Evolutionary conservation across 345 rosid genomes (phyloP), one percentile per base, ranked within the genome.

Genomic region (Arabis hirsuta): DNA sequence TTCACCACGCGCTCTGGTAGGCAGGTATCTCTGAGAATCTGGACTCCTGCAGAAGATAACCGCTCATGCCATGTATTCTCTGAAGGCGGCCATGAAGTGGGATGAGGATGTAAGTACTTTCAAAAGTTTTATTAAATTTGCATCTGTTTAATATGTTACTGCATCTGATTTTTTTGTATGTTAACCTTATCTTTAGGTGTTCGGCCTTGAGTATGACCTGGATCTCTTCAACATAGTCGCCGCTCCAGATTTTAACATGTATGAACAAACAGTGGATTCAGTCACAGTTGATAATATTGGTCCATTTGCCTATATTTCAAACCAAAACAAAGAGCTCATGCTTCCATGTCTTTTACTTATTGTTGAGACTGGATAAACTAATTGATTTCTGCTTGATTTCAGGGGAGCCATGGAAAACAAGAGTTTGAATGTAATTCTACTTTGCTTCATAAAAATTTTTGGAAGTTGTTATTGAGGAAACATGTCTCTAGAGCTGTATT

Each of bases 341-440:
- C 3, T 5, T 70, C 4, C 54, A 57, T 29, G 65, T 39, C 31
- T 62, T 61, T 55, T 56, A 29, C 12, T 13, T 42, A 56, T 50
- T 44, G 31, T 52, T 11, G 39, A 59, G 42, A 76, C 39, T 34
- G 1, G 22, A 10, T 22, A 13, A 57, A 44, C 62, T 77, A 65
- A 77, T 59, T 58, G 45, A 9, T 45, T 46, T 77, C 29, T 71
- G 9, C 26, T 63, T 38, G 10, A 62, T 82, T 82, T 54, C 82
- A 92, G 99, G 98, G 99, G 99, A 81, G 99, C 99, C 72, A 96
- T 88, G 99, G 99, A 96, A 76, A 96, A 92, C 84, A 96, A 96
- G 83, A 96, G 99, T 86, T 81, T 96, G 75, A 96, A 96, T 82
- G 99, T 92, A 83, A 65, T 41, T 20, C 57, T 59, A 43, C 67